phyloP scores from a whole-genome alignment of 768 basidiomycete genomes.

The Tricholoma terreum region DNA sequence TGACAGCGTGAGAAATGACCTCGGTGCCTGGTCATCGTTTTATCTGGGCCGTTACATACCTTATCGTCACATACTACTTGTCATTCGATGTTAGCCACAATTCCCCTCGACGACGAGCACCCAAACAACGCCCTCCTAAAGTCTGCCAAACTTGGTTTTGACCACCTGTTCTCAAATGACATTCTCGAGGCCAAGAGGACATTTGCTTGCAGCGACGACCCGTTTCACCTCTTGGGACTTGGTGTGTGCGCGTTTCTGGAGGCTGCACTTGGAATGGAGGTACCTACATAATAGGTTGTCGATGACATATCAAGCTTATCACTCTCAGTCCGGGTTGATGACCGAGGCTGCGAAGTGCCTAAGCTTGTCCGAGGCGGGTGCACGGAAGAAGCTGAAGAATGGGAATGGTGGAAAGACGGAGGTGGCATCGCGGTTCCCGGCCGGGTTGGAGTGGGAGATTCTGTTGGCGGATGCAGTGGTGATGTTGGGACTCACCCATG shows the following conservation, averaged over 20 bases:
- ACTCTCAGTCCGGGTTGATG: constrained; percentile 52
- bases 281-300: constrained; percentile 22
- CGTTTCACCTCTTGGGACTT: constrained; percentile 70
- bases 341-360: constrained; percentile 58
- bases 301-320: background rate
- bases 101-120: background rate
- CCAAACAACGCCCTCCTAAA: constrained; percentile 19
- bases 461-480: constrained; percentile 71
- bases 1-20: too few species aligned
- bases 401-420: constrained; percentile 13
- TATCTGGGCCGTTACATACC: too few species aligned
- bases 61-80: too few species aligned
- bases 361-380: constrained; percentile 54
- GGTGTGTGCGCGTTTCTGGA: constrained; percentile 74
- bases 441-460: constrained; percentile 76
- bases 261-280: constrained; percentile 82
- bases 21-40: too few species aligned
- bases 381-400: constrained; percentile 47
- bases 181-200: constrained; percentile 49
- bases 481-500: constrained; percentile 66
- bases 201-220: constrained; percentile 52
- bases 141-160: constrained; percentile 54
- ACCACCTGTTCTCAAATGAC: constrained; percentile 67
- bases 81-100: too few species aligned
- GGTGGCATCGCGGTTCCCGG: constrained; percentile 43